These are phyloP conservation scores for Termitomyces sp. DNA, from an alignment of 768 basidiomycete species.

Conservation along the genomic window DNA sequence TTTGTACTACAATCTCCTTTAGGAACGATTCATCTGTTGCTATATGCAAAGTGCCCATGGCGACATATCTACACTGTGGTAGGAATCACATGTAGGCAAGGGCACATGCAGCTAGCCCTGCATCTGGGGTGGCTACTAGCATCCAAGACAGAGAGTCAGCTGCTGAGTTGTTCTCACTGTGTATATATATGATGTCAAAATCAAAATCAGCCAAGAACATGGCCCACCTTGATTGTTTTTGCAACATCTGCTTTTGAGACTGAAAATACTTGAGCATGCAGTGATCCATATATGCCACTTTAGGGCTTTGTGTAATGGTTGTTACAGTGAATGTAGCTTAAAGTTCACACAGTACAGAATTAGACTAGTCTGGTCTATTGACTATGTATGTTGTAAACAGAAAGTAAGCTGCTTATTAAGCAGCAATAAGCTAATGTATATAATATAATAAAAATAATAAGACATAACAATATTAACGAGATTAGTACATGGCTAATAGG, in stretches of 20 bases:
- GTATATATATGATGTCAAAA: background rate
- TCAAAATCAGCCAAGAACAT: background rate
- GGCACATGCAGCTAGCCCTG: background rate
- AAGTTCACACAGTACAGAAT: too few species aligned
- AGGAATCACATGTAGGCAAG: background rate
- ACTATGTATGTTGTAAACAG: too few species aligned
- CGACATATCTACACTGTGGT: background rate
- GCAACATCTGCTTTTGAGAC: background rate
- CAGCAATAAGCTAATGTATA: too few species aligned
- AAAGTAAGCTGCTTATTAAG: too few species aligned
- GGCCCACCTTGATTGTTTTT: background rate
- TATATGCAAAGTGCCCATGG: background rate
- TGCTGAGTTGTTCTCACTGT: background rate
- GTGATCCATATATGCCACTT: too few species aligned
- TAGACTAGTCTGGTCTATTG: too few species aligned
- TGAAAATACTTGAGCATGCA: too few species aligned
- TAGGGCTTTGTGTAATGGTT: too few species aligned
- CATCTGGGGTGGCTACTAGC: background rate
- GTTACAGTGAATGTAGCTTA: too few species aligned
- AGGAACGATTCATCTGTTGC: background rate
- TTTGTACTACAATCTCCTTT: background rate
- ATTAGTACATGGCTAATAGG: too few species aligned
- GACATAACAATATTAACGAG: too few species aligned
- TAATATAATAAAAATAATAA: too few species aligned
- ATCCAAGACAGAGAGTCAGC: background rate